Evolutionary conservation across 768 basidiomycete genomes (phyloP), one percentile per base, ranked within the genome.

Genomic region (Auricularia sp.): DNA sequence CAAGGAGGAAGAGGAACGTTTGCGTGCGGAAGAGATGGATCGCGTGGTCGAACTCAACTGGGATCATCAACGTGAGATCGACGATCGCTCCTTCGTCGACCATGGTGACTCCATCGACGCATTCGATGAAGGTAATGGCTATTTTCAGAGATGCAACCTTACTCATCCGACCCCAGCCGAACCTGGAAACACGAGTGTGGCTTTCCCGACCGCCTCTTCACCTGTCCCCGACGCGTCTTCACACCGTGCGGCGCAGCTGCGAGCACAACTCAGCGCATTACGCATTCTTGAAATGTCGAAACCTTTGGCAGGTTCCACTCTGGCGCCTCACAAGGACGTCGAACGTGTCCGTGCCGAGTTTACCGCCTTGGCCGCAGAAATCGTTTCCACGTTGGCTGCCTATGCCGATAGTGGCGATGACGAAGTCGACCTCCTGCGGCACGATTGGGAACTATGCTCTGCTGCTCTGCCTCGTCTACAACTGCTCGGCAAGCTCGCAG

Each of bases 391-490:
- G 14, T 85, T 87, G 3, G 45, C 71, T 29, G 75, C 75, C 2
- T 70, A 75, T 8, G 74, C 54, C 14, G 66, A 79, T 3, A 78
- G 81, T 64, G 69, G 72, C 10, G 71, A 77, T 4, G 71, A 82
- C 42, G 80, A 86, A 62, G 68, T 80, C n/a, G 88, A 91, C 69
- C 73, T 88, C 2, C 74, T 93, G 59, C 80, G 75, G 64, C 73
- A 72, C 33, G 90, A 94, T 65, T 65, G 90, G n/a, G 77, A 81
- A 29, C 78, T 72, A 18, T 81, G 85, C 45, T 72, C 74, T 54
- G 75, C 77, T 2, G 71, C 85, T 58, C 73, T 90, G 70, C 75
- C 78, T 37, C 80, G 79, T 54, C 72, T 91, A 33, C 75, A 81
- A 62, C 75, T 75, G 44, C 75, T 94, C n/a, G 82, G 81, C 10